Evolutionary conservation across 1,284 basidiomycete species (phyloP).

Genomic region (Cryptococcus sp.): DNA sequence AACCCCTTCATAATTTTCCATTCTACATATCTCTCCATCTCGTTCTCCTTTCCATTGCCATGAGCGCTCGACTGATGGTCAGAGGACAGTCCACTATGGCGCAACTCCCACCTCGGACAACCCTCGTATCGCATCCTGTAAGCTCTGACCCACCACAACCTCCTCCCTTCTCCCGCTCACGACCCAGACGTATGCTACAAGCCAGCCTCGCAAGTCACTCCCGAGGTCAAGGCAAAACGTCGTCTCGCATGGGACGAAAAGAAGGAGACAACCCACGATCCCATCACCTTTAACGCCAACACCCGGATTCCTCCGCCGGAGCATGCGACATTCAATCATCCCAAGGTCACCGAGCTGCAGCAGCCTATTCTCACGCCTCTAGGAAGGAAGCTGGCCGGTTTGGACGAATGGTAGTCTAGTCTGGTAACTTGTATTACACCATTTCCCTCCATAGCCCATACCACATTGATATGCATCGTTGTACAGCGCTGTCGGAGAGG

Average conservation of each 20-base stretch:
- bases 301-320: constrained; percentile 1
- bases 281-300: constrained; percentile 12
- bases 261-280: constrained; percentile 11
- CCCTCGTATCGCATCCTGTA: constrained; percentile 25
- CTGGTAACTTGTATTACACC: too few species aligned
- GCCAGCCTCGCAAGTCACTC: constrained; percentile 17
- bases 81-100: constrained; percentile 21
- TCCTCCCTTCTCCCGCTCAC: too few species aligned
- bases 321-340: constrained; percentile 1
- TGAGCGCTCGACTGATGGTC: constrained; percentile 1
- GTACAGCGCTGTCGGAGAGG: too few species aligned
- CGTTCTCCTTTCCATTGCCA: not conserved
- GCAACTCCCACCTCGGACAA: constrained; percentile 17
- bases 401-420: constrained; percentile 4
- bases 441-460: too few species aligned
- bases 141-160: too few species aligned
- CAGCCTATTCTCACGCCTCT: constrained; percentile 4
- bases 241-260: constrained; percentile 13
- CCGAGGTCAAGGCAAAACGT: constrained; percentile 5
- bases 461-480: too few species aligned
- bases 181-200: constrained; percentile 35
- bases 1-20: too few species aligned
- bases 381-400: constrained; percentile 8
- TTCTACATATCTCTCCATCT: too few species aligned
- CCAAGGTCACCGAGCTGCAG: constrained; percentile 5